These are phyloP conservation scores for Waltiozyma sp. DNA, from an alignment of 1,139 yeast species.

Conservation along the genomic window DNA sequence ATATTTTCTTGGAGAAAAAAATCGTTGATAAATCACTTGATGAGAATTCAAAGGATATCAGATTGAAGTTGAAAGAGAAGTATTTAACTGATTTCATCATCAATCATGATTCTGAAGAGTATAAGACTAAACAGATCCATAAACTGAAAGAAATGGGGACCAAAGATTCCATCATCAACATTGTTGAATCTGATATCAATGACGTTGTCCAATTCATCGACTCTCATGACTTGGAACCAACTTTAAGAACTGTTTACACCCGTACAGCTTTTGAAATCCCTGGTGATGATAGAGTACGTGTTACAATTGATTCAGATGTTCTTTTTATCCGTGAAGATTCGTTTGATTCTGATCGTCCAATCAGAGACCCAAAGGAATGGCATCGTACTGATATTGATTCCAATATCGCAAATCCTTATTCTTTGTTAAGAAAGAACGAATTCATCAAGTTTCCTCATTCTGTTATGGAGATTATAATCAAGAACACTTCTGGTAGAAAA, in stretches of 20 bases:
- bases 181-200: constrained; percentile 42
- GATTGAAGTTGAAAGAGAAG: constrained; percentile 69
- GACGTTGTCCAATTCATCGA: constrained; percentile 54
- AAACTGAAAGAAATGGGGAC: constrained; percentile 50
- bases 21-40: constrained; percentile 48
- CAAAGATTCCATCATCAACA: constrained; percentile 36
- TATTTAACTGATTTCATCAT: constrained; percentile 54
- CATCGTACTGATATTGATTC: constrained; percentile 88
- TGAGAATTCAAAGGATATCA: constrained; percentile 30
- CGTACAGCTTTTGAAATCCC: constrained; percentile 97
- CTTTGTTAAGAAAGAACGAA: constrained; percentile 78
- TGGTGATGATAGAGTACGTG: constrained; percentile 86
- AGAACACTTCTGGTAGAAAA: constrained; percentile 25
- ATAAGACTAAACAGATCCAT: constrained; percentile 35
- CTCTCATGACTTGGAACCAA: constrained; percentile 67
- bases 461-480: constrained; percentile 79
- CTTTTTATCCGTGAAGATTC: constrained; percentile 84
- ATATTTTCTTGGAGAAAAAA: constrained; percentile 71
- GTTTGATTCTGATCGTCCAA: constrained; percentile 74
- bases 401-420: constrained; percentile 54
- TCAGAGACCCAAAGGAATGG: constrained; percentile 84
- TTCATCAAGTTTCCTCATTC: constrained; percentile 79
- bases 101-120: constrained; percentile 31
- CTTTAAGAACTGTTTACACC: constrained; percentile 75
- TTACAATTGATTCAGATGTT: constrained; percentile 82